These are phyloP conservation scores for Knoxdaviesia capensis DNA, from an alignment of 2,329 filamentous ascomycete genomes.

Conservation along the genomic window DNA sequence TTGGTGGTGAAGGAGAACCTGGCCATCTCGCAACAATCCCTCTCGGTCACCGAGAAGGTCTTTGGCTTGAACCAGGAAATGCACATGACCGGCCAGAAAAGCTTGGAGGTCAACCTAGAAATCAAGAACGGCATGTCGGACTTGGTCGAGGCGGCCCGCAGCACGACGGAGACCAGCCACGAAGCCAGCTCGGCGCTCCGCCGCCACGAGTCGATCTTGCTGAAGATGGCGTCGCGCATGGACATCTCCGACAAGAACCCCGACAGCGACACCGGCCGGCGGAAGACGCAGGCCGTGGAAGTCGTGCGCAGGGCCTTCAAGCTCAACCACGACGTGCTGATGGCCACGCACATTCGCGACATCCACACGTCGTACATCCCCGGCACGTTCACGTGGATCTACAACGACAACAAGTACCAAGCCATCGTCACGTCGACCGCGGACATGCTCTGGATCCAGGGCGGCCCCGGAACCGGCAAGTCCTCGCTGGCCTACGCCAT, in stretches of 20 bases:
- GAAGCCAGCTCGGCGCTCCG: too few relatives aligned
- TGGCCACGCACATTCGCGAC: conserved; percentile 9
- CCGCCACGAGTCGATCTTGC: too few relatives aligned
- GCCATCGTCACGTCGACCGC: neutral
- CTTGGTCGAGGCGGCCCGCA: neutral
- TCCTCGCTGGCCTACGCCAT: conserved; percentile 11
- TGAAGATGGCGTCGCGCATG: too few relatives aligned
- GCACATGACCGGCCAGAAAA: neutral
- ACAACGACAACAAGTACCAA: conserved; percentile 5
- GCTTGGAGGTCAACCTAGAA: neutral
- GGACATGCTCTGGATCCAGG: conserved; percentile 11
- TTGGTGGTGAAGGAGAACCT: conserved; percentile 1
- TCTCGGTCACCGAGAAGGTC: neutral
- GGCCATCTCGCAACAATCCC: neutral
- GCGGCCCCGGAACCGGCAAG: conserved; percentile 13
- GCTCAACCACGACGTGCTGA: conserved; percentile 2
- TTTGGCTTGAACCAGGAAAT: conserved; percentile 1
- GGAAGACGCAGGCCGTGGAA: conserved; percentile 8
- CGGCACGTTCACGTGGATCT: conserved; percentile 13
- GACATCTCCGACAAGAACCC: neutral
- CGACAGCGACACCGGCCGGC: conserved; percentile 1
- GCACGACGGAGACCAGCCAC: too few relatives aligned
- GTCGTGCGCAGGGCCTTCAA: conserved; percentile 9
- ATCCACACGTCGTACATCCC: conserved; percentile 10
- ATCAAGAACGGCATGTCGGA: neutral